Evolutionary conservation across 257 asterid species (phyloP), one percentile per base, ranked within the genome.

Genomic region (Haberlea rhodopensis): DNA sequence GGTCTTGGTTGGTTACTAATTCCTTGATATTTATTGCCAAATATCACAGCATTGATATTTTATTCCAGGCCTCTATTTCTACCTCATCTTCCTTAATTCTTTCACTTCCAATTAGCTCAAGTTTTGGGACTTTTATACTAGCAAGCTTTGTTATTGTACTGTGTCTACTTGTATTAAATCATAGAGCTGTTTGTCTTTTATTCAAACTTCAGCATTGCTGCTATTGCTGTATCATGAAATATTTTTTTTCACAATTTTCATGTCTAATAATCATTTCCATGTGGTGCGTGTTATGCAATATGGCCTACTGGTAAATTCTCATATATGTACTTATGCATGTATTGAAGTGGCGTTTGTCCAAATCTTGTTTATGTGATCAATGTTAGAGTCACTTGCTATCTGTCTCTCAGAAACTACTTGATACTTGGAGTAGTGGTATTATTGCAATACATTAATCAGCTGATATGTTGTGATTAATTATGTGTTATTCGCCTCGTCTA

Each of bases 111-210:
- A 13, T 11, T 3, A 37, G 48, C 48, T 10, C 13, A 10, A 37
- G 13, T 19, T 28, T 24, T 29, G 40, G 22, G 3, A 28, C 13
- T 4, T n/a, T n/a, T 18, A 29, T 27, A 10, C 48, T 37, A 37
- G 5, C n/a, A 37, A 28, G n/a, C 9, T 62, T 60, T 52, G 58
- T 53, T 66, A n/a, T 53, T 54, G 21, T n/a, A 53, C 40, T n/a
- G 28, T 60, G 23, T 15, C 57, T 58, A 10, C 20, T 19, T 3
- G 7, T 34, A 34, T 16, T 55, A 27, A 55, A 48, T 29, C 32
- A 5, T 31, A 19, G 23, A 6, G 40, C 21, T 48, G 15, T 31
- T 59, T 55, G 56, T 48, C 60, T 37, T 52, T 27, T 31, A 15
- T 62, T 68, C 52, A n/a, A 37, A 63, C 53, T 19, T 25, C 21